These are phyloP conservation scores for Fraxinus excelsior DNA, from an alignment of 257 asterid species.

Conservation along the genomic window DNA sequence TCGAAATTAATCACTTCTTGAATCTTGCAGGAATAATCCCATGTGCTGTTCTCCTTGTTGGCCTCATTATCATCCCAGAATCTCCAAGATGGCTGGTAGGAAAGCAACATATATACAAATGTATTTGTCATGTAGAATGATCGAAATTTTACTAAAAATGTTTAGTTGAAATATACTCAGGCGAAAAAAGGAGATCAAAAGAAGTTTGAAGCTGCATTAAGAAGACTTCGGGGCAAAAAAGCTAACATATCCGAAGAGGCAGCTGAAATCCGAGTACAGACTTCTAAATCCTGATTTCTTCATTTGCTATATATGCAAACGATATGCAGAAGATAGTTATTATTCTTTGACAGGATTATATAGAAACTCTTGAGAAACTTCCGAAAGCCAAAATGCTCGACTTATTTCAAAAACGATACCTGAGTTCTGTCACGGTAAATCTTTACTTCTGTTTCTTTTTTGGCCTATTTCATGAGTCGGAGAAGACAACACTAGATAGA, in stretches of 20 bases:
- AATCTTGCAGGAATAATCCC: slow-evolving; percentile 70
- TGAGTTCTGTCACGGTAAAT: slow-evolving; percentile 68
- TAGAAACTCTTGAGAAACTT: slow-evolving; percentile 76
- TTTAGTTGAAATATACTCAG: slow-evolving; percentile 30
- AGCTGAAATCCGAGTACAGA: slow-evolving; percentile 72
- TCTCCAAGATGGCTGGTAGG: slow-evolving; percentile 97
- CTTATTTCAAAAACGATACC: slow-evolving; percentile 73
- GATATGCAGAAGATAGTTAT: background rate
- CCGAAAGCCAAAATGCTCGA: slow-evolving; percentile 75
- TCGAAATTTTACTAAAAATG: background rate
- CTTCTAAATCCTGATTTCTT: slow-evolving; percentile 11
- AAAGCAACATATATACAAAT: background rate
- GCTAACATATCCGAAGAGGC: slow-evolving; percentile 75
- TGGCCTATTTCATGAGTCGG: background rate
- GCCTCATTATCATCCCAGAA: slow-evolving; percentile 76
- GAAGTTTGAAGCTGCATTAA: slow-evolving; percentile 74
- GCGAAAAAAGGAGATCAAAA: slow-evolving; percentile 69
- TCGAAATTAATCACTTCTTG: slow-evolving; percentile 20
- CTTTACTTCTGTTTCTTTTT: background rate
- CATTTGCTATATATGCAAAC: background rate
- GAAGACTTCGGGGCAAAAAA: slow-evolving; percentile 65
- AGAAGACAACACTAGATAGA: background rate
- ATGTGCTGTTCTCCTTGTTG: slow-evolving; percentile 67
- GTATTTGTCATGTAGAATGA: background rate
- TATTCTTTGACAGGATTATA: slow-evolving; percentile 60